A percentile compares a stretch with the other conserved stretches of the same genome.
Evolutionary conservation across 768 basidiomycete species (phyloP).

Genomic region (Termitomyces sp.): DNA sequence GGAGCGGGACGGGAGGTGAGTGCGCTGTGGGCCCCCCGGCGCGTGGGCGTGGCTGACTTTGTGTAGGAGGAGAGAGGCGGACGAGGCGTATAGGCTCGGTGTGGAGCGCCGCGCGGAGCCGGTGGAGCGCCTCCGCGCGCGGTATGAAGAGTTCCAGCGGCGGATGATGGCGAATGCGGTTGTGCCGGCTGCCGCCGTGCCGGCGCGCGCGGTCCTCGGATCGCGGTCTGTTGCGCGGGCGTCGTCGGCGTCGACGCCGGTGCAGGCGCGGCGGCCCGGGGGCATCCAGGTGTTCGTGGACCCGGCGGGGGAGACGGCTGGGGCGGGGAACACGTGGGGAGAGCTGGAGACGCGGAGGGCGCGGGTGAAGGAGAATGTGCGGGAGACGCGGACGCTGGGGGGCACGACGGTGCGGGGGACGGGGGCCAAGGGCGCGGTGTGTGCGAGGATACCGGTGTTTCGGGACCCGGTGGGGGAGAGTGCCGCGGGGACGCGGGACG

Average conservation of each 20-base stretch:
- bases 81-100: constrained; percentile 82
- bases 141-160: constrained; percentile 85
- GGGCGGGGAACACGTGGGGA: constrained; percentile 48
- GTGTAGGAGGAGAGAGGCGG: constrained; percentile 70
- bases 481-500: too few relatives aligned
- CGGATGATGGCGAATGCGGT: constrained; percentile 69
- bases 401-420: constrained; percentile 65
- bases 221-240: constrained; percentile 25
- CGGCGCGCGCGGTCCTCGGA: constrained; percentile 29
- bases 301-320: constrained; percentile 43
- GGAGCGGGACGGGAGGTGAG: constrained; percentile 78
- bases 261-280: too few relatives aligned
- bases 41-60: too few relatives aligned
- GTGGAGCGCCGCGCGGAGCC: constrained; percentile 81
- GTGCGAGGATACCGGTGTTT: constrained; percentile 56
- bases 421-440: constrained; percentile 22
- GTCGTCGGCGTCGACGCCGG: too few relatives aligned
- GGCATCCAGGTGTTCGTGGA: constrained; percentile 83
- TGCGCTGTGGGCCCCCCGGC: too few relatives aligned
- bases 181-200: constrained; percentile 6
- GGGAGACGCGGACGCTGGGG: constrained; percentile 60
- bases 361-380: constrained; percentile 74
- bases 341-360: constrained; percentile 76
- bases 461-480: too few relatives aligned
- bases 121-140: constrained; percentile 69